phyloP scores from a whole-genome alignment of 2,329 filamentous ascomycete genomes.

The Ambrosiella beaveri region DNA sequence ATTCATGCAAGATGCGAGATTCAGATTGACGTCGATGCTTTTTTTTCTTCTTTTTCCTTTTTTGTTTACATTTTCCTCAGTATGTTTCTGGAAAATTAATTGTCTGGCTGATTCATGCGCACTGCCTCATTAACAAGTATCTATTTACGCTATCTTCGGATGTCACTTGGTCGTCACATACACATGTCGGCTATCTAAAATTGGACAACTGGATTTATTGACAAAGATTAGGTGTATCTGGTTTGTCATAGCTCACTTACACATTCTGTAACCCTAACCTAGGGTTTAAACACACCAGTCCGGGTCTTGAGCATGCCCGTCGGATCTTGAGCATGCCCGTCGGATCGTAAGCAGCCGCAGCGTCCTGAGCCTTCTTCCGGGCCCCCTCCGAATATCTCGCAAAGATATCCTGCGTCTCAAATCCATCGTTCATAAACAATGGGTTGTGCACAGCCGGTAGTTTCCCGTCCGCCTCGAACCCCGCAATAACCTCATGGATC shows the following conservation, averaged over 20 bases:
- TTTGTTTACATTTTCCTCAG: not conserved
- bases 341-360: conserved; percentile 21
- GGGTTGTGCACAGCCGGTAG: conserved; percentile 11
- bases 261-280: not conserved
- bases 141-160: not conserved
- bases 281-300: conserved; percentile 19
- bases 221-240: too few species aligned
- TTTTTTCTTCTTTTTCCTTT: too few species aligned
- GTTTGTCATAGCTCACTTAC: not conserved
- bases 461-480: conserved; percentile 8
- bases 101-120: not conserved
- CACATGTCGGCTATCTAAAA: not conserved
- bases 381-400: conserved; percentile 24
- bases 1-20: not conserved
- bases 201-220: not conserved
- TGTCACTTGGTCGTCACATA: not conserved
- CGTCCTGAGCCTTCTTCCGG: conserved; percentile 17
- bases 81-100: not conserved
- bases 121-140: not conserved
- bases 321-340: conserved; percentile 21
- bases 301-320: conserved; percentile 19
- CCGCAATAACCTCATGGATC: conserved; percentile 14
- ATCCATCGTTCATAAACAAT: conserved; percentile 29
- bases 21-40: too few species aligned
- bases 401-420: conserved; percentile 23